Percentiles rank a stretch among this genome's conserved stretches.
Evolutionary conservation across 345 rosid species (phyloP).

Genomic region (Aquilaria yunnanensis): DNA sequence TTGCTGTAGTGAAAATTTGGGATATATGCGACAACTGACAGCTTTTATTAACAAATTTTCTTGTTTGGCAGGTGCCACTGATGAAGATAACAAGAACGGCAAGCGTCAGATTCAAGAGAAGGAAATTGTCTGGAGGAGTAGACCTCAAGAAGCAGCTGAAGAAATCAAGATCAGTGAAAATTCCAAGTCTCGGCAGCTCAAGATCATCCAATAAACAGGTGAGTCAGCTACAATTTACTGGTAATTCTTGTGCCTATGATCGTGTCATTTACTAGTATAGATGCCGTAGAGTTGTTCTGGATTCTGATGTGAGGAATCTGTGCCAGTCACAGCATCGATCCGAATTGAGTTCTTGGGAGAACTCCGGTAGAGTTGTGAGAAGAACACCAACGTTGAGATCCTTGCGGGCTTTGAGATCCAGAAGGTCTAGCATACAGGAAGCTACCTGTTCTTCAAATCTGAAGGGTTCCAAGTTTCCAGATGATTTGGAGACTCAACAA

Average conservation of each 20-base stretch:
- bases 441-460: conserved; percentile 84
- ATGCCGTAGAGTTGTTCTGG: not conserved
- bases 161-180: conserved; percentile 40
- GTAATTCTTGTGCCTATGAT: not conserved
- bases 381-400: conserved; percentile 34
- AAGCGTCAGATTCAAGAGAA: conserved; percentile 44
- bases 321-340: conserved; percentile 1
- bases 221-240: not conserved
- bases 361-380: conserved; percentile 18
- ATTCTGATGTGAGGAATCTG: not conserved
- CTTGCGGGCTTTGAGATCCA: conserved; percentile 34
- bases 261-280: not conserved
- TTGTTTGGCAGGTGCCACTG: conserved; percentile 18
- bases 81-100: conserved; percentile 41
- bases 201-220: conserved; percentile 2
- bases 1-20: not conserved
- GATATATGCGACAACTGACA: conserved; percentile 14
- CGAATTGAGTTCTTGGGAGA: conserved; percentile 20
- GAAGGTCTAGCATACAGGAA: conserved; percentile 31
- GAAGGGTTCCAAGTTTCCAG: conserved; percentile 53
- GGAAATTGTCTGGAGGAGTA: conserved; percentile 33
- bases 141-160: conserved; percentile 36
- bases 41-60: conserved; percentile 26
- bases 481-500: conserved; percentile 23
- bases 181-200: conserved; percentile 15